phyloP scores from a whole-genome alignment of 1,284 basidiomycete genomes.

The Boletellus deceptivus region DNA sequence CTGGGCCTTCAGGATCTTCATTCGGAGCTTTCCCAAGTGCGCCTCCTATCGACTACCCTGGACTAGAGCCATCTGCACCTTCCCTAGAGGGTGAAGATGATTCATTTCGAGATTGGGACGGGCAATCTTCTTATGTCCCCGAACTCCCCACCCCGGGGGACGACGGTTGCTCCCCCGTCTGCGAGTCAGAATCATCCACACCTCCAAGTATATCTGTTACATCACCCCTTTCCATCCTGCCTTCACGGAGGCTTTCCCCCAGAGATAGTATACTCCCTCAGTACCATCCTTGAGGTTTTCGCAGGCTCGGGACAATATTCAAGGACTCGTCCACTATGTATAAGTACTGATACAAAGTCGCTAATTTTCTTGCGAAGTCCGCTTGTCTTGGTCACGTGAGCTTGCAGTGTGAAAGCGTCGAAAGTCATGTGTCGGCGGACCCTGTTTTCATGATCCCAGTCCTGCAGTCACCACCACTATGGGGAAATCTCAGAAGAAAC shows the following conservation, averaged over 20 bases:
- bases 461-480: slow-evolving; percentile 40
- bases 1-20: slow-evolving; percentile 44
- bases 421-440: neutral
- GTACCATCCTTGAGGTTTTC: slow-evolving; percentile 28
- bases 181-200: slow-evolving; percentile 1
- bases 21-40: slow-evolving; percentile 39
- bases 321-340: slow-evolving; percentile 20
- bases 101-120: slow-evolving; percentile 24
- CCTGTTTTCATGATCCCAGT: neutral
- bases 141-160: slow-evolving; percentile 1
- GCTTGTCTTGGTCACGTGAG: slow-evolving; percentile 13
- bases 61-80: slow-evolving; percentile 36
- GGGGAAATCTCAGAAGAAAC: slow-evolving; percentile 89
- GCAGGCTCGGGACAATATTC: slow-evolving; percentile 1
- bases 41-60: slow-evolving; percentile 27
- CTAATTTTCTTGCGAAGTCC: slow-evolving; percentile 20
- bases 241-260: slow-evolving; percentile 1
- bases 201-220: neutral
- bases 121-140: slow-evolving; percentile 2
- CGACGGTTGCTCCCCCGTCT: neutral
- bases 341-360: slow-evolving; percentile 16
- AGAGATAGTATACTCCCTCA: slow-evolving; percentile 25
- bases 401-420: neutral
- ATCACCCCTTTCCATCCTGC: slow-evolving; percentile 3
- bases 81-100: slow-evolving; percentile 34